Conservation (phyloP, 495 filamentous ascomycete genomes). For the Parmelia sp. region DNA sequence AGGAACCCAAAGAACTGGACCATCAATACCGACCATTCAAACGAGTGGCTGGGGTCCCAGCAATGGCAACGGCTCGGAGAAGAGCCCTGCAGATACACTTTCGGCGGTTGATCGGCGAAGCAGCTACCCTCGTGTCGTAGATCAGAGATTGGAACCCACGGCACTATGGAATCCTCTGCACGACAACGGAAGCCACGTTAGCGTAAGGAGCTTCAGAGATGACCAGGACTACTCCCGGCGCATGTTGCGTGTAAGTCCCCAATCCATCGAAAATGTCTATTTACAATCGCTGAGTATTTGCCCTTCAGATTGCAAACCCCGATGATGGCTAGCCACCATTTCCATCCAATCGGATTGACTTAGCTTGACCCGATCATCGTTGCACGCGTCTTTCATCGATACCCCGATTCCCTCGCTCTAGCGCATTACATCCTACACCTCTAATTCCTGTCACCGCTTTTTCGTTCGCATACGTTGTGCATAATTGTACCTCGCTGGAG, state of each 20-base stretch:
- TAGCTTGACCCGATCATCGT: not conserved
- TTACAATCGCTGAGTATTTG: constrained; percentile 11
- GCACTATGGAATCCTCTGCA: constrained; percentile 37
- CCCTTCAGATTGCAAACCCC: constrained; percentile 47
- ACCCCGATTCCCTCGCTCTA: constrained; percentile 5
- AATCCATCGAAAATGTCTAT: not conserved
- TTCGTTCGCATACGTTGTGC: constrained; percentile 1
- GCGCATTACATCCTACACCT: not conserved
- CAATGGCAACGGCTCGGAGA: constrained; percentile 23
- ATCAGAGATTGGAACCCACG: constrained; percentile 38
- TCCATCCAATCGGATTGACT: not conserved
- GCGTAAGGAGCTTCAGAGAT: constrained; percentile 48
- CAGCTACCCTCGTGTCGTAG: constrained; percentile 34
- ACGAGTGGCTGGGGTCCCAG: constrained; percentile 27
- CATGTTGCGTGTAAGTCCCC: constrained; percentile 45
- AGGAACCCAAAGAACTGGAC: constrained; percentile 24
- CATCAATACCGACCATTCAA: constrained; percentile 27
- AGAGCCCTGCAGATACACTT: constrained; percentile 25
- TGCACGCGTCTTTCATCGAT: constrained; percentile 7
- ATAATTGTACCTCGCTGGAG: constrained; percentile 5
- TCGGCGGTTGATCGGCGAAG: constrained; percentile 18
- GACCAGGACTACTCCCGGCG: constrained; percentile 54
- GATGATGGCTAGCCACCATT: constrained; percentile 33
- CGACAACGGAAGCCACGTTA: constrained; percentile 44
- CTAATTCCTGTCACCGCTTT: constrained; percentile 2